A percentile compares a stretch with the other conserved stretches of the same genome.
Conservation (phyloP, 805 yeast species). For the Sugiyamaella americana region DNA sequence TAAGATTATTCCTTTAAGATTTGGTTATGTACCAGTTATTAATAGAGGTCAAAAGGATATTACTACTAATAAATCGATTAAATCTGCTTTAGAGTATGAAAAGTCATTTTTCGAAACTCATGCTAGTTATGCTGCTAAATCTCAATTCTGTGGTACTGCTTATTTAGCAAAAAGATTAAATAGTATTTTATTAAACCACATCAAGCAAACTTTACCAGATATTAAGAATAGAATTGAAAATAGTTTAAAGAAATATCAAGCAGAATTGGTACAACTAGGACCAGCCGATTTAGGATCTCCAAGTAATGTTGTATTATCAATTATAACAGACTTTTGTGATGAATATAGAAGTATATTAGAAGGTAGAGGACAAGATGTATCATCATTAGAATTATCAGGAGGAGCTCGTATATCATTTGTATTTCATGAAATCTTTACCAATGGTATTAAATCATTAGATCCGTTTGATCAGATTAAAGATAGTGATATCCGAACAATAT, state of each 20-base stretch:
- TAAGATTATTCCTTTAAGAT: slow-evolving; percentile 88
- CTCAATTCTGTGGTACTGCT: slow-evolving; percentile 95
- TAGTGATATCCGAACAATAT: slow-evolving; percentile 90
- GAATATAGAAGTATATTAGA: slow-evolving; percentile 87
- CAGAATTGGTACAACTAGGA: slow-evolving; percentile 70
- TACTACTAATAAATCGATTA: slow-evolving; percentile 76
- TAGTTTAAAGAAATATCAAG: slow-evolving; percentile 77
- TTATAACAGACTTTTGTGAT: slow-evolving; percentile 89
- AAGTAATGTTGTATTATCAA: slow-evolving; percentile 79
- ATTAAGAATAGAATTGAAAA: slow-evolving; percentile 85
- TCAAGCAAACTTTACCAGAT: slow-evolving; percentile 83
- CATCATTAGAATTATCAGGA: slow-evolving; percentile 87
- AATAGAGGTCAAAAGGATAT: slow-evolving; percentile 97
- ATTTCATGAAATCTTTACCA: slow-evolving; percentile 92
- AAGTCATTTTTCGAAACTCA: slow-evolving; percentile 76
- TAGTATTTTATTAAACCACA: slow-evolving; percentile 83
- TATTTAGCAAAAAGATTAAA: slow-evolving; percentile 90
- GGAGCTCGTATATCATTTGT: slow-evolving; percentile 98
- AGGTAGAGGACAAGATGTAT: slow-evolving; percentile 88
- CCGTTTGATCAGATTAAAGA: slow-evolving; percentile 96
- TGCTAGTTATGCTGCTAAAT: slow-evolving; percentile 81
- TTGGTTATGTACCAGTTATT: slow-evolving; percentile 95
- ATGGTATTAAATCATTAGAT: slow-evolving; percentile 86
- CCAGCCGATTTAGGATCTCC: slow-evolving; percentile 79
- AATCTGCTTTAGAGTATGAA: slow-evolving; percentile 82